Evolutionary conservation across 1,284 basidiomycete species (phyloP).

Genomic region (Irpex sp.): DNA sequence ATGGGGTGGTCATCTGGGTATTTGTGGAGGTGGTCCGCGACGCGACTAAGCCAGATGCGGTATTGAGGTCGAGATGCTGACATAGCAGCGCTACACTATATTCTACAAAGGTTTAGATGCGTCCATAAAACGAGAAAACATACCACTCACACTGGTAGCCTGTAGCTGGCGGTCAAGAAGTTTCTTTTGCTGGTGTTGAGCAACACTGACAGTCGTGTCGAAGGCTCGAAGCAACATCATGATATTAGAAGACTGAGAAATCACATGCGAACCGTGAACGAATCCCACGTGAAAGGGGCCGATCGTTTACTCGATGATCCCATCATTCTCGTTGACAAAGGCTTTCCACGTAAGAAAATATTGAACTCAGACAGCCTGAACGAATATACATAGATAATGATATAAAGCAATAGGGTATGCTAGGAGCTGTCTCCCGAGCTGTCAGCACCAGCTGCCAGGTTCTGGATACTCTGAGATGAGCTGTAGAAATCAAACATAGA

Average conservation of each 20-base stretch:
- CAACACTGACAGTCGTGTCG: too few relatives aligned
- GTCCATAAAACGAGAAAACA: too few relatives aligned
- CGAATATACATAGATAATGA: too few relatives aligned
- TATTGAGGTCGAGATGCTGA: neutral
- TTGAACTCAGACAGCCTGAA: too few relatives aligned
- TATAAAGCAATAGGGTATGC: too few relatives aligned
- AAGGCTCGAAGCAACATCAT: neutral
- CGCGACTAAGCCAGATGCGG: neutral
- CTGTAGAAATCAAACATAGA: conserved; percentile 31
- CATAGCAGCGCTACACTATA: neutral
- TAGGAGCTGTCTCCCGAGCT: too few relatives aligned
- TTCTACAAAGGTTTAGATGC: neutral
- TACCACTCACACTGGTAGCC: too few relatives aligned
- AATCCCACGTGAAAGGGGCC: neutral
- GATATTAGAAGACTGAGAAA: neutral
- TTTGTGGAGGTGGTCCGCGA: conserved; percentile 21
- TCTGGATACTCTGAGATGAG: conserved; percentile 18
- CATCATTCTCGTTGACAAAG: too few relatives aligned
- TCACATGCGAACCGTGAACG: neutral
- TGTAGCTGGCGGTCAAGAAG: too few relatives aligned
- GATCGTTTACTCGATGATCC: neutral
- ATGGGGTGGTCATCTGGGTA: conserved; percentile 43
- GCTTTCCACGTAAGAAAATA: too few relatives aligned
- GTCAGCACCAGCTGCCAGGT: neutral
- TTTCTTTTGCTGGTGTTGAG: too few relatives aligned